These are phyloP conservation scores for Primulina tabacum DNA, from an alignment of 257 asterid species.

Conservation along the genomic window DNA sequence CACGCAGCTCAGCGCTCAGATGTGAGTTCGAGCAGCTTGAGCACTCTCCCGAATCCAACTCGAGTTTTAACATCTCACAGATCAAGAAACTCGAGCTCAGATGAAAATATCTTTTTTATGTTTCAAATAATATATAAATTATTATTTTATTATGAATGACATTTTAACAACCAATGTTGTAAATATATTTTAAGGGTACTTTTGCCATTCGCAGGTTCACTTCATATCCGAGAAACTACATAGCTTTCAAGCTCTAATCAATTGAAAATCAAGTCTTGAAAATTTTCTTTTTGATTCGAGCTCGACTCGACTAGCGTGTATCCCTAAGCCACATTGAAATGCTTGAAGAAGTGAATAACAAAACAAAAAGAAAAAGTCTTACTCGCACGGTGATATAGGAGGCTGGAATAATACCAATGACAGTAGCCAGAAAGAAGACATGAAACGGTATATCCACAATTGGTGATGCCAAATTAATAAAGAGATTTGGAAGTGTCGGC, in stretches of 20 bases:
- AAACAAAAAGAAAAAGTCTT: constrained; percentile 32
- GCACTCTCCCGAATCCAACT: background rate
- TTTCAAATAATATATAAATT: no score
- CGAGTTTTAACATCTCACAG: background rate
- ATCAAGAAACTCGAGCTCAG: background rate
- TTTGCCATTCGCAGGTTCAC: no score
- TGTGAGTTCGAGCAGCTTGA: background rate
- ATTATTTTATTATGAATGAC: background rate
- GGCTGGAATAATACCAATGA: constrained; percentile 86
- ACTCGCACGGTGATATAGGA: constrained; percentile 89
- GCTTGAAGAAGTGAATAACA: background rate
- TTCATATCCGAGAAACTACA: no score
- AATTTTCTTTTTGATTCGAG: background rate
- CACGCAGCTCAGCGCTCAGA: no score
- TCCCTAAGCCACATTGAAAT: background rate
- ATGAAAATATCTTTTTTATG: no score
- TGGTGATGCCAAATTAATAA: constrained; percentile 93
- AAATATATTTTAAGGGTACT: no score
- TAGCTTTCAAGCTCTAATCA: no score
- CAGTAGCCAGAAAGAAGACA: constrained; percentile 80
- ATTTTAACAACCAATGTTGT: no score
- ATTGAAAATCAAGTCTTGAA: no score
- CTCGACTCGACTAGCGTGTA: background rate
- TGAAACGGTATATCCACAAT: constrained; percentile 91
- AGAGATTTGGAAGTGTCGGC: constrained; percentile 91